Evolutionary conservation across 148 eudicot genomes (phyloP), one percentile per base, ranked within the genome.

Genomic region (Selenicereus undatus): DNA sequence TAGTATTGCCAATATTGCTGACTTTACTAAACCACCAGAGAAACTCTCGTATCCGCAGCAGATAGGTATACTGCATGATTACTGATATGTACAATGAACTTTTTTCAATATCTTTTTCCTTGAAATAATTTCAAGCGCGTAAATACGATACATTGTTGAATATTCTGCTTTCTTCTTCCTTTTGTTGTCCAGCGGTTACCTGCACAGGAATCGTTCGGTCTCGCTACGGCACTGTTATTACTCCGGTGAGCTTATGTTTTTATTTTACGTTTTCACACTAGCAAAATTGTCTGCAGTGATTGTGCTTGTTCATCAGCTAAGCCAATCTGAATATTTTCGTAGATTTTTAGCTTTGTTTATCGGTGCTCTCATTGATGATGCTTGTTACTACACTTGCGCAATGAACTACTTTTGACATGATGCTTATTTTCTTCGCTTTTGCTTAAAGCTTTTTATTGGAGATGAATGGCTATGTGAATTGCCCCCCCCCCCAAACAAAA

Each of bases 41-140:
- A 95, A 93, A 52, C 81, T 95, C 74, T 93, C 98, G 48, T 95
- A 95, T 80, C 98, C 97, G 75, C 98, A 95, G 74, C 98, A 95
- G 89, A 86, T 91, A 83, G 97, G 98, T 93, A 90, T 11, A 8
- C 1, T 52, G 17, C 29, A 26, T 12, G 71, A 65, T 65, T 26
- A 26, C 71, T 14, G 29, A 11, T 27, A 62, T 62, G 26, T 26
- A 65, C 17, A 10, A 65, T 32, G 11, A 26, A 65, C 14, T 65
- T 65, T 8, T 65, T 8, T 0, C 9, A 8, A 12, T 18, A 3
- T 65, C 65, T 60, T 60, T 60, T 60, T 60, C 22, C 26, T n/a
- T 60, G 3, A n/a, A 21, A n/a, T 60, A 60, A 11, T 60, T 22
- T 60, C 5, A 0, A 26, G 24, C 20, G 11, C 26, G 5, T 60